phyloP scores from a whole-genome alignment of 164 flowering plant genomes.

The Warburgia ugandensis region DNA sequence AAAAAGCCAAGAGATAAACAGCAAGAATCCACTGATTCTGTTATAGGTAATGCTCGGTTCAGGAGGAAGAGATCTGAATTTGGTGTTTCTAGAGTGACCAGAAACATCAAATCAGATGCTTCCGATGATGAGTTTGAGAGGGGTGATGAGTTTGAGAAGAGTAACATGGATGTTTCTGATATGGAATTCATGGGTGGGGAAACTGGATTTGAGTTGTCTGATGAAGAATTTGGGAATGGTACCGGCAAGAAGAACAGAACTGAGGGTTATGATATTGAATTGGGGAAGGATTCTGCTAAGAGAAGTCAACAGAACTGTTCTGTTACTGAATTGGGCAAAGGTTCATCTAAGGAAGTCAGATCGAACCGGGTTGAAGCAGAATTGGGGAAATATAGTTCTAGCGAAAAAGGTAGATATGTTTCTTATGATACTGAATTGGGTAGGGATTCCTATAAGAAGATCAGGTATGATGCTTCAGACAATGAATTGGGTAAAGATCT shows the following conservation, averaged over 20 bases:
- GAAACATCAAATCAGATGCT: neutral
- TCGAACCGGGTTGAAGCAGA: too few species aligned
- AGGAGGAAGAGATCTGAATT: constrained; percentile 4
- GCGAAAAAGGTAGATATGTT: constrained; percentile 9
- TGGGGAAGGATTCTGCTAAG: constrained; percentile 14
- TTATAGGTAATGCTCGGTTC: too few species aligned
- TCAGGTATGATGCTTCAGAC: constrained; percentile 16
- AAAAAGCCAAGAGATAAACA: too few species aligned
- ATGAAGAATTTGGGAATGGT: constrained; percentile 21
- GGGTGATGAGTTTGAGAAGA: constrained; percentile 11
- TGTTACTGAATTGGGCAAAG: constrained; percentile 8
- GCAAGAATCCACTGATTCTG: too few species aligned
- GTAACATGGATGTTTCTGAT: neutral
- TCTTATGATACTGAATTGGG: constrained; percentile 14
- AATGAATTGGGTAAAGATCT: constrained; percentile 19
- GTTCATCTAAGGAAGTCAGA: too few species aligned
- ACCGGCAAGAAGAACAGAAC: constrained; percentile 6
- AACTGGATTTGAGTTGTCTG: constrained; percentile 19
- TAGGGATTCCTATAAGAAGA: constrained; percentile 3
- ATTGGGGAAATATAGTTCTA: too few species aligned
- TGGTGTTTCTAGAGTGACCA: neutral
- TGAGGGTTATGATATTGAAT: constrained; percentile 14
- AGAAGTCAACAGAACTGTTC: neutral
- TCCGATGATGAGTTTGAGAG: constrained; percentile 27
- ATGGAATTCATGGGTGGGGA: constrained; percentile 6